A percentile compares a stretch with the other conserved stretches of the same genome.
Evolutionary conservation across 352 stramenopile genomes (phyloP).

Genomic region (Pythium brachiatum): DNA sequence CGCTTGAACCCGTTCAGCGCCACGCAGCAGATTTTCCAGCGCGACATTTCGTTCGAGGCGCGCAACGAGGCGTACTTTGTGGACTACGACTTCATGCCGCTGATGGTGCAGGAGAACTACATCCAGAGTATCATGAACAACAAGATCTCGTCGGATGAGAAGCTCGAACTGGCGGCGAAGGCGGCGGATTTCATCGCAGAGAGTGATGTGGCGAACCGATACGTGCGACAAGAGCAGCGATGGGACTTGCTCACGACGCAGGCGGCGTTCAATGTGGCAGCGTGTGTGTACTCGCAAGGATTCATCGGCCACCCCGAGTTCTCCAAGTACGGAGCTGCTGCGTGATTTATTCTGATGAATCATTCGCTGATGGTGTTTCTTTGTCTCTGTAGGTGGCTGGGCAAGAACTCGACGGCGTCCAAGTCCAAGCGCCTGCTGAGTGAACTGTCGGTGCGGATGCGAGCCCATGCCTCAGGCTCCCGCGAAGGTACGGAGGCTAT

Average conservation of each 20-base stretch:
- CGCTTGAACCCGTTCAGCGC: slow-evolving; percentile 95
- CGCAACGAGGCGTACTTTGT: slow-evolving; percentile 98
- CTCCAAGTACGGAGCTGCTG: slow-evolving; percentile 51
- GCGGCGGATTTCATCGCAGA: slow-evolving; percentile 92
- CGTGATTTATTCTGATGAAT: neutral
- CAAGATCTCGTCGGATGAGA: slow-evolving; percentile 58
- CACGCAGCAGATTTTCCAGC: slow-evolving; percentile 91
- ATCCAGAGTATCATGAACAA: slow-evolving; percentile 84
- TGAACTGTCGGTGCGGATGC: slow-evolving; percentile 96
- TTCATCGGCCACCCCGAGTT: slow-evolving; percentile 91
- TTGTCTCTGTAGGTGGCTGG: slow-evolving; percentile 91
- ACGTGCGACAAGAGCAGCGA: slow-evolving; percentile 85
- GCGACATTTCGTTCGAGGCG: slow-evolving; percentile 66
- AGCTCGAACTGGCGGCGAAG: slow-evolving; percentile 79
- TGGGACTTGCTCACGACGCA: slow-evolving; percentile 94
- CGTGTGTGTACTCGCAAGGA: slow-evolving; percentile 73
- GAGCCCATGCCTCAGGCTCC: slow-evolving; percentile 78
- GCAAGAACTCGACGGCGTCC: slow-evolving; percentile 95
- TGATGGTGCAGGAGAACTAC: slow-evolving; percentile 95
- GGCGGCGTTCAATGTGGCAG: slow-evolving; percentile 88
- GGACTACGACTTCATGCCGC: slow-evolving; percentile 97
- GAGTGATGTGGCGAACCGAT: slow-evolving; percentile 77
- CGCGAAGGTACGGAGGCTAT: slow-evolving; percentile 50
- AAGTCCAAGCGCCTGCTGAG: slow-evolving; percentile 95
- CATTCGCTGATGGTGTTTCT: neutral